Base-by-base conservation (phyloP, 2,329 filamentous ascomycete genomes). In the Dactylellina leptospora region DNA sequence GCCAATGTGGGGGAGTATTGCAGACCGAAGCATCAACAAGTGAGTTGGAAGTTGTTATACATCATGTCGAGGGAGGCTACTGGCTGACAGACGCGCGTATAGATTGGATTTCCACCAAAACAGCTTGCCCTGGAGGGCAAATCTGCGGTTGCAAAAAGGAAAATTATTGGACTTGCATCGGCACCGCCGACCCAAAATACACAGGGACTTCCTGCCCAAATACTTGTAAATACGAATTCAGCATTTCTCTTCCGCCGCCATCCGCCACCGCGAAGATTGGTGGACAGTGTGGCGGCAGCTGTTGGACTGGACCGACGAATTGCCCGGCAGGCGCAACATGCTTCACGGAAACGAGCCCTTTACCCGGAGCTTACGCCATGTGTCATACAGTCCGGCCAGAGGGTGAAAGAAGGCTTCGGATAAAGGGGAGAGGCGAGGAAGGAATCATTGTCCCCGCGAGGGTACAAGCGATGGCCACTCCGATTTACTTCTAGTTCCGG, bases 281-380 rank as follows among this genome's bases (percentile, higher is more conserved):
- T 16, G 48, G 27, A 10, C 69, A 73, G 22, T 73, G 69, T 18
- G 69, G 69, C 47, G 69, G 69, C n/a, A 61, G 16, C 44, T 68
- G 69, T 42, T 73, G 69, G 69, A 18, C 47, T 3, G 69, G 69
- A 10, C 69, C 69, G 8, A 73, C 61, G 44, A 73, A 73, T 33
- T 73, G 69, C 22, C 56, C 69, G 1, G 2, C 18, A 9, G 42
- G 60, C 13, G 61, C 61, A 27, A 68, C 51, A 22, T 73, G 69
- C 40, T 68, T 33, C 30, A 66, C 69, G 9, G 61, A 68, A 13
- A 68, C 42, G 3, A 33, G 23, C 9, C 69, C 69, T 13, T 30
- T 5, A 10, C 54, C 69, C 3, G 69, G 69, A 9, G 61, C 30
- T 10, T 73, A 51, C 40, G 69, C 69, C 16, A 61, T 68, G 61